These are phyloP conservation scores for Xylaria digitata DNA, from an alignment of 2,329 filamentous ascomycete species.

Conservation along the genomic window DNA sequence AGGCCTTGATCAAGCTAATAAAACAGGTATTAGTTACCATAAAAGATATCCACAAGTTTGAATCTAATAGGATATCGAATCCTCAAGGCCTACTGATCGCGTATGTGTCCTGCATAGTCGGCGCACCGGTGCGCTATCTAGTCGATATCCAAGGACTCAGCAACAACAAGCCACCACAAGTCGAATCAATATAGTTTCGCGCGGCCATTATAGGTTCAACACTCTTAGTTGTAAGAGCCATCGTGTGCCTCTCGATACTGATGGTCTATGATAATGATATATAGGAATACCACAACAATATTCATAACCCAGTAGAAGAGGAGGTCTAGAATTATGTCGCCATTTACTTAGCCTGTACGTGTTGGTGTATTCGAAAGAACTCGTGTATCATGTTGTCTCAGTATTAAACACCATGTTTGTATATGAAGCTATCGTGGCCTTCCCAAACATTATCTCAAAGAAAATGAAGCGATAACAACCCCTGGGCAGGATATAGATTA, in stretches of 20 bases:
- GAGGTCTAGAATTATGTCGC: too few species aligned
- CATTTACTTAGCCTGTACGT: neutral
- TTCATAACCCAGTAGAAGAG: neutral
- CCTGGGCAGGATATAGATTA: neutral
- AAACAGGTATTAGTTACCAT: too few species aligned
- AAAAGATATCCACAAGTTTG: too few species aligned
- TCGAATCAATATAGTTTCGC: neutral
- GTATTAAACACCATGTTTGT: slow-evolving; percentile 9
- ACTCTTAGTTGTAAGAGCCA: too few species aligned
- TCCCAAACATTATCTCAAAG: neutral
- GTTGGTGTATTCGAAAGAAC: neutral
- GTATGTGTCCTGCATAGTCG: neutral
- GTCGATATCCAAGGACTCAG: neutral
- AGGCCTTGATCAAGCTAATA: too few species aligned
- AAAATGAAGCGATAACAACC: neutral
- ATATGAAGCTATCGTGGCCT: slow-evolving; percentile 2
- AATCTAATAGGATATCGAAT: neutral
- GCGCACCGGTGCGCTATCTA: too few species aligned
- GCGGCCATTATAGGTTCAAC: too few species aligned
- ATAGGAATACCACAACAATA: neutral
- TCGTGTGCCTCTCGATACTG: too few species aligned
- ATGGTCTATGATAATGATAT: neutral
- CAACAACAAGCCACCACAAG: neutral
- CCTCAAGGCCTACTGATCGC: neutral
- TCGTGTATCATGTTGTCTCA: slow-evolving; percentile 10